These are phyloP conservation scores for Nephelium lappaceum DNA, from an alignment of 345 rosid species.

Conservation along the genomic window DNA sequence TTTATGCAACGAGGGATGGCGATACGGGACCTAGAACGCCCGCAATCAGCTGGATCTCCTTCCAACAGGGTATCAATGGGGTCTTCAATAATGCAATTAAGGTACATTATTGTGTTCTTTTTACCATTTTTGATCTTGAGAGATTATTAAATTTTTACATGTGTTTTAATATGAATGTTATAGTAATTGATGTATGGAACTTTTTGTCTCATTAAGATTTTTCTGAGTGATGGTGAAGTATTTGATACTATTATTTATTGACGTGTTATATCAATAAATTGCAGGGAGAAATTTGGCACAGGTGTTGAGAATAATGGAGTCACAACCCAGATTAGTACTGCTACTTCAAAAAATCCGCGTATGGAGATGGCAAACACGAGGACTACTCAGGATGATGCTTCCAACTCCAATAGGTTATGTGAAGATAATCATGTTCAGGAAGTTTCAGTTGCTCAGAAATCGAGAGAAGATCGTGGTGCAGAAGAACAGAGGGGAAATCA, in stretches of 20 bases:
- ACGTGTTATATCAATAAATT: conserved; percentile 7
- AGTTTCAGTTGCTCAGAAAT: not conserved
- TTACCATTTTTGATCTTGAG: not conserved
- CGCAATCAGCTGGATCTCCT: conserved; percentile 27
- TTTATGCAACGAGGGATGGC: conserved; percentile 55
- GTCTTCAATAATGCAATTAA: conserved; percentile 52
- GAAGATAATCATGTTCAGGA: conserved; percentile 24
- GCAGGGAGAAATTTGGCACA: conserved; percentile 54
- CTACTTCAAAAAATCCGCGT: conserved; percentile 10
- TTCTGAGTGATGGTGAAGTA: not conserved
- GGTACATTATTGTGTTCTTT: conserved; percentile 33
- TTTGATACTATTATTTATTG: not conserved
- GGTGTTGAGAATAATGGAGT: conserved; percentile 33
- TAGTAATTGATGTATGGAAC: not conserved
- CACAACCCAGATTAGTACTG: conserved; percentile 15
- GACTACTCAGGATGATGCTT: conserved; percentile 15
- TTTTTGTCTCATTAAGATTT: not conserved
- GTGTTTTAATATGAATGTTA: not conserved
- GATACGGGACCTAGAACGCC: conserved; percentile 45
- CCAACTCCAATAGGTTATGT: conserved; percentile 19
- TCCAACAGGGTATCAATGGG: conserved; percentile 36
- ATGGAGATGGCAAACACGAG: conserved; percentile 12
- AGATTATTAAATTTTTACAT: not conserved
- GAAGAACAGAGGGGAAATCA: not conserved
- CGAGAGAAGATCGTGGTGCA: not conserved